These are phyloP conservation scores for Krasilnikovozyma curviuscula DNA, from an alignment of 768 basidiomycete species.

Conservation along the genomic window DNA sequence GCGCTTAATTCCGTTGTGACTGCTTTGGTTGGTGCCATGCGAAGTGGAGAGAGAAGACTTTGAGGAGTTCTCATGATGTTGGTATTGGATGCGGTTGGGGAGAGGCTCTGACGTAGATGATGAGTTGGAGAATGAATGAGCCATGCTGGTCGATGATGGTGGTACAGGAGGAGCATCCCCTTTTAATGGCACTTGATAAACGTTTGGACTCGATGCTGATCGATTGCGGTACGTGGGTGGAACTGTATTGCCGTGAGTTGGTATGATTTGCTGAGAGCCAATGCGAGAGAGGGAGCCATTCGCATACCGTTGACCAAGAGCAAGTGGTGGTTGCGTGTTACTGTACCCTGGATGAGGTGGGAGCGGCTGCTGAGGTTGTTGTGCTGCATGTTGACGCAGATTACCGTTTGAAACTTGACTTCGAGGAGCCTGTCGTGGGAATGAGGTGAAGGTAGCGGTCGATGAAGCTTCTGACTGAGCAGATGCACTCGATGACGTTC, in stretches of 20 bases:
- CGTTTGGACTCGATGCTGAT: slow-evolving; percentile 28
- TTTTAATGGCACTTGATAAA: slow-evolving; percentile 22
- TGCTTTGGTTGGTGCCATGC: background rate
- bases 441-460: no score
- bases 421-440: no score
- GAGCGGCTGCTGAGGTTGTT: background rate
- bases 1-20: no score
- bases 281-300: background rate
- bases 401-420: background rate
- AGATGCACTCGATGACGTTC: no score
- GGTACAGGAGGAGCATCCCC: slow-evolving; percentile 7
- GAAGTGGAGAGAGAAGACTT: slow-evolving; percentile 5
- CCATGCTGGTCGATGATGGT: background rate
- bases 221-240: slow-evolving; percentile 26
- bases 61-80: slow-evolving; percentile 5
- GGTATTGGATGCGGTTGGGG: background rate
- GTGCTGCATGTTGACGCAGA: background rate
- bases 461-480: no score
- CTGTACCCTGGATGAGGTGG: background rate
- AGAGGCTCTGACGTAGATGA: background rate
- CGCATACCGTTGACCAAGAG: background rate
- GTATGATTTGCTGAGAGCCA: slow-evolving; percentile 1
- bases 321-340: background rate
- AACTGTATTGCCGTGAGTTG: background rate
- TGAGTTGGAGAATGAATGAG: background rate